These are phyloP conservation scores for Ustilago bromivora DNA, from an alignment of 1,284 basidiomycete genomes.

Conservation along the genomic window DNA sequence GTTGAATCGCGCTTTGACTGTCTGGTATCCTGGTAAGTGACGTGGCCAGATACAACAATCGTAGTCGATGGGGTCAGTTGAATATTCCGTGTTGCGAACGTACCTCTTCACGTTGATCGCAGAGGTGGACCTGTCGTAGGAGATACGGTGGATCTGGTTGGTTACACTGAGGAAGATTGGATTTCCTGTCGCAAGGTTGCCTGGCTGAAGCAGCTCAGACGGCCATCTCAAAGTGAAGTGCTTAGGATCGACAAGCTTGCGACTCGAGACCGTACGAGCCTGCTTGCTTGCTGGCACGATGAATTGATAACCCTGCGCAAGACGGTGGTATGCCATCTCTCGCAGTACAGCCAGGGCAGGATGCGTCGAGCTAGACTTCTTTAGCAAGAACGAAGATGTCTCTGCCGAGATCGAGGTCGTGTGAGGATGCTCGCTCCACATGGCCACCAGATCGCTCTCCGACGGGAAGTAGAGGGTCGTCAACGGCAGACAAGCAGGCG, in stretches of 20 bases:
- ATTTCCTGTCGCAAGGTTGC: conserved; percentile 64
- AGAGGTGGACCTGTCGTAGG: conserved; percentile 81
- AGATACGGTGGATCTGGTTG: conserved; percentile 92
- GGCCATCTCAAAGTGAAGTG: conserved; percentile 62
- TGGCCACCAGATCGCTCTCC: conserved; percentile 57
- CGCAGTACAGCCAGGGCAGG: conserved; percentile 81
- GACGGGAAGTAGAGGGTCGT: conserved; percentile 78
- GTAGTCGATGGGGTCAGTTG: conserved; percentile 78
- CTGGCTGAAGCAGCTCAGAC: conserved; percentile 66
- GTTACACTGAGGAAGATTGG: conserved; percentile 93
- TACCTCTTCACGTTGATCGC: conserved; percentile 89
- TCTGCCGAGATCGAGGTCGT: conserved; percentile 64
- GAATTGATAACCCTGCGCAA: conserved; percentile 97
- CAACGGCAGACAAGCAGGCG: conserved; percentile 81
- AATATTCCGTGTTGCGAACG: conserved; percentile 79
- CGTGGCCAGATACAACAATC: conserved; percentile 93
- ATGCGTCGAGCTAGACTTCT: conserved; percentile 75
- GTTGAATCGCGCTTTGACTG: conserved; percentile 80
- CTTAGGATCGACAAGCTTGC: conserved; percentile 50
- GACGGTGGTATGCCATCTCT: conserved; percentile 90
- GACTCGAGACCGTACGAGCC: conserved; percentile 33
- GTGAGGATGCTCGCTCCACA: conserved; percentile 69
- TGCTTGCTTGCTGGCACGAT: conserved; percentile 71
- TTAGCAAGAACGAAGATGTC: conserved; percentile 65
- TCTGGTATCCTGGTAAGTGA: conserved; percentile 85